Evolutionary conservation across 2,329 filamentous ascomycete genomes (phyloP).

Genomic region (Emergomyces orientalis): DNA sequence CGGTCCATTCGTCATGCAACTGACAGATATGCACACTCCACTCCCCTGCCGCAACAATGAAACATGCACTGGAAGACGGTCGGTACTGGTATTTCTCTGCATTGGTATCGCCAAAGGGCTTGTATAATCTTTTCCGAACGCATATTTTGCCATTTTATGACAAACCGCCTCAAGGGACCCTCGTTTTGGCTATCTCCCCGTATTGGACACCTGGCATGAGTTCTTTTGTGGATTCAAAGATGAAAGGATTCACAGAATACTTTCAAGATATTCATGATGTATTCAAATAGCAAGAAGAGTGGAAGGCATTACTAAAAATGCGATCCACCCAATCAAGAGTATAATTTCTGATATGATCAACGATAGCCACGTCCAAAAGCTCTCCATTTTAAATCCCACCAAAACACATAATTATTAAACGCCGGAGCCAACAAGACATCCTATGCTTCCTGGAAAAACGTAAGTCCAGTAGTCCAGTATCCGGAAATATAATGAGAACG

Average conservation of each 20-base stretch:
- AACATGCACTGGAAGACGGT: conserved; percentile 2
- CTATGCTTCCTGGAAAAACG: no score
- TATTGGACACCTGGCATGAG: conserved; percentile 12
- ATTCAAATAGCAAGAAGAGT: conserved; percentile 5
- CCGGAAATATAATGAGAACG: no score
- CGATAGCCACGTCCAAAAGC: no score
- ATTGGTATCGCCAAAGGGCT: conserved; percentile 7
- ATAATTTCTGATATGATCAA: no score
- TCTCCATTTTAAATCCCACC: no score
- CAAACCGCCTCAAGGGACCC: neutral
- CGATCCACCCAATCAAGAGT: no score
- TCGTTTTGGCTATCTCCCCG: neutral
- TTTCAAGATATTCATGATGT: conserved; percentile 8
- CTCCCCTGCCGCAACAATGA: conserved; percentile 1
- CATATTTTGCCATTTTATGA: conserved; percentile 7
- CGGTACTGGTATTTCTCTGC: conserved; percentile 12
- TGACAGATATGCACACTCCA: conserved; percentile 30
- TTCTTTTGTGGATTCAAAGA: conserved; percentile 12
- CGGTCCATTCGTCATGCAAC: conserved; percentile 26
- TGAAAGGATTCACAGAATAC: conserved; percentile 4
- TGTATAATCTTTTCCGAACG: conserved; percentile 9
- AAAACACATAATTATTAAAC: no score
- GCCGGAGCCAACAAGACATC: no score
- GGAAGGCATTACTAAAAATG: no score
- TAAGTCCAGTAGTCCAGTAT: no score